Conservation (phyloP, 352 stramenopile species). For the Phytophthora uliginosa region DNA sequence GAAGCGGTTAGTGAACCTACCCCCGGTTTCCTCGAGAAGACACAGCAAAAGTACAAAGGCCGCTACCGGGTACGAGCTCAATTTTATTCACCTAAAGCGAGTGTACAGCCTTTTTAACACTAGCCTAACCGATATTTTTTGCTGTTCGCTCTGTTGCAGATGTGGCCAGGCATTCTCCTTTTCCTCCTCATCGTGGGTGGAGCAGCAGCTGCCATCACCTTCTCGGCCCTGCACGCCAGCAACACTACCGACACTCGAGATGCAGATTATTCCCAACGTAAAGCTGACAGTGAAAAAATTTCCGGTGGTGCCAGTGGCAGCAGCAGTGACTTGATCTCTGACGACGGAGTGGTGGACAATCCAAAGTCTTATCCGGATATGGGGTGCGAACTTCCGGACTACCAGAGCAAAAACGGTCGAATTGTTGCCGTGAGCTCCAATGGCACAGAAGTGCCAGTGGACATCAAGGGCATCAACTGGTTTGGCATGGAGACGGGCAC, state of each 20-base stretch:
- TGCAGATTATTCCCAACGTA: conserved; percentile 34
- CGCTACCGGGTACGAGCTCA: conserved; percentile 48
- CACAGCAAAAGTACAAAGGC: conserved; percentile 59
- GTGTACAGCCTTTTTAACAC: conserved; percentile 3
- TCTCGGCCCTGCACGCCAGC: conserved; percentile 36
- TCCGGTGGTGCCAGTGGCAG: conserved; percentile 30
- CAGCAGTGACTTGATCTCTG: conserved; percentile 60
- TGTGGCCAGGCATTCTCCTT: conserved; percentile 57
- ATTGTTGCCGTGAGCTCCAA: conserved; percentile 67
- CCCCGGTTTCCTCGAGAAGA: conserved; percentile 26
- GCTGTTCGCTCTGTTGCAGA: conserved; percentile 21
- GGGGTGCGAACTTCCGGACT: conserved; percentile 74
- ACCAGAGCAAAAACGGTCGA: conserved; percentile 73
- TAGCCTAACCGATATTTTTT: conserved; percentile 3
- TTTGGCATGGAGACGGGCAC: conserved; percentile 83
- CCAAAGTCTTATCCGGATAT: conserved; percentile 77
- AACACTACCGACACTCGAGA: conserved; percentile 21
- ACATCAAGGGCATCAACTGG: conserved; percentile 80
- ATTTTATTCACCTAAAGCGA: not conserved
- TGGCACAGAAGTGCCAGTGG: conserved; percentile 57
- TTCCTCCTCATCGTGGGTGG: conserved; percentile 46
- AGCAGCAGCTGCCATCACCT: conserved; percentile 38
- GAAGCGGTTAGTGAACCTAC: conserved; percentile 39
- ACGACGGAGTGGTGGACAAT: conserved; percentile 78
- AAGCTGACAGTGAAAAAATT: conserved; percentile 34